These are phyloP conservation scores for Hygrophoropsis aurantiaca DNA, from an alignment of 768 basidiomycete species.

Conservation along the genomic window DNA sequence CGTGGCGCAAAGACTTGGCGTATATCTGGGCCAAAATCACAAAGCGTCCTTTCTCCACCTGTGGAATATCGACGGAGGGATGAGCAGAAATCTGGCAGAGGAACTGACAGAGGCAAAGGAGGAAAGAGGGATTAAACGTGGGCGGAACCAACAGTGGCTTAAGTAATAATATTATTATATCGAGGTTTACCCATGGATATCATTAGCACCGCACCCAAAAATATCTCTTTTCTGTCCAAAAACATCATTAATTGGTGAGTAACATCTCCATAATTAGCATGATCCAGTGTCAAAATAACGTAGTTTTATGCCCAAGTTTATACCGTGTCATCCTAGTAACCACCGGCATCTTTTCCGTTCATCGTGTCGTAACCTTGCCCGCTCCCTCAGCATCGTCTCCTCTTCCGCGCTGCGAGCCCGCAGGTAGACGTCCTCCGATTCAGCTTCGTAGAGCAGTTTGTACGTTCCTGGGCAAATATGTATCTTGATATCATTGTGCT, in stretches of 20 bases:
- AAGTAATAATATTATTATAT: slow-evolving; percentile 20
- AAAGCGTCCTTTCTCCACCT: too few relatives aligned
- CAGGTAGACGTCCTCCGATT: slow-evolving; percentile 57
- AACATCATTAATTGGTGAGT: slow-evolving; percentile 1
- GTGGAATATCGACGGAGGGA: too few relatives aligned
- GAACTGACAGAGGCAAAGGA: slow-evolving; percentile 3
- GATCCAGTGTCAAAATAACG: too few relatives aligned
- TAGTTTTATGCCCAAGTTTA: background rate
- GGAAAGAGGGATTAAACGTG: slow-evolving; percentile 8
- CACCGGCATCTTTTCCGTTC: slow-evolving; percentile 52
- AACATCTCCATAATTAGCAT: background rate
- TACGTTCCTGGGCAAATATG: slow-evolving; percentile 61
- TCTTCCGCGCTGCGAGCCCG: slow-evolving; percentile 36
- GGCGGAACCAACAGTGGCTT: slow-evolving; percentile 17
- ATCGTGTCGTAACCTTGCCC: slow-evolving; percentile 50
- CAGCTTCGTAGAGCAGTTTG: slow-evolving; percentile 67
- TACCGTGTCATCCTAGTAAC: slow-evolving; percentile 17
- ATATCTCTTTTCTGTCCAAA: slow-evolving; percentile 8
- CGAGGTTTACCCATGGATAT: background rate
- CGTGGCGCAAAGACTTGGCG: slow-evolving; percentile 12
- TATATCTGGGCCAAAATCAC: slow-evolving; percentile 3
- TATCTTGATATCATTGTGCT: slow-evolving; percentile 35
- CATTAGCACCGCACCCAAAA: slow-evolving; percentile 11
- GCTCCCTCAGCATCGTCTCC: slow-evolving; percentile 31
- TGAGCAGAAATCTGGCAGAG: too few relatives aligned